A percentile compares a stretch with the other conserved stretches of the same genome.
These are phyloP conservation scores for Candida freyschussii DNA, from an alignment of 1,139 yeast genomes.

Conservation along the genomic window DNA sequence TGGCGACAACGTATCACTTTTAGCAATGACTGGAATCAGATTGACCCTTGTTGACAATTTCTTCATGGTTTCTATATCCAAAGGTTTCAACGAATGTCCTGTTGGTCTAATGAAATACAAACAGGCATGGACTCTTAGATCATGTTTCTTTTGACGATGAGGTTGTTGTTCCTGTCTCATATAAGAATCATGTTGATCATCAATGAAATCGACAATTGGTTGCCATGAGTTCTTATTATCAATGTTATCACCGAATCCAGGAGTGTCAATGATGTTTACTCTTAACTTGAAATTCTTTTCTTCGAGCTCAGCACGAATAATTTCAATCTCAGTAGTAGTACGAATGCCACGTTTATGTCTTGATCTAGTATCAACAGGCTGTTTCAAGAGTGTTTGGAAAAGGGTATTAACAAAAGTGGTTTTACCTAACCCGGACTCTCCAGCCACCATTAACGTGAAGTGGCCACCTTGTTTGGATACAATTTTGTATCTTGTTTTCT, in stretches of 20 bases:
- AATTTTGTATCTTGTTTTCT: constrained; percentile 80
- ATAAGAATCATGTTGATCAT: constrained; percentile 92
- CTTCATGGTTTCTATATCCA: constrained; percentile 92
- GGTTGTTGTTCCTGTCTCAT: constrained; percentile 99
- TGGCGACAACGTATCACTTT: constrained; percentile 87
- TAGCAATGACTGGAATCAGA: constrained; percentile 91
- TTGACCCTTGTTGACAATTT: constrained; percentile 84
- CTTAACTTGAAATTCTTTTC: constrained; percentile 86
- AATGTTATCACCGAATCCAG: constrained; percentile 96
- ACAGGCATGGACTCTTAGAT: constrained; percentile 93
- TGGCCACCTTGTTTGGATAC: constrained; percentile 86
- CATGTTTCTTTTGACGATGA: constrained; percentile 59
- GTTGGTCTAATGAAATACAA: constrained; percentile 94
- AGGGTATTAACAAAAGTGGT: constrained; percentile 92
- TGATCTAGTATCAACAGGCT: constrained; percentile 56
- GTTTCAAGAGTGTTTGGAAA: constrained; percentile 56
- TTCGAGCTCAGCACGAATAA: constrained; percentile 85
- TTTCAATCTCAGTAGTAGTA: constrained; percentile 88
- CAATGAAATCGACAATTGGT: constrained; percentile 88
- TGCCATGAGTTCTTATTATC: constrained; percentile 92
- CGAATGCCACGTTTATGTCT: constrained; percentile 72
- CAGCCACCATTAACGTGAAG: constrained; percentile 91
- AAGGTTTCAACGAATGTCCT: constrained; percentile 89
- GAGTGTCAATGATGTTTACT: constrained; percentile 89
- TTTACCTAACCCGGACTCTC: constrained; percentile 92